Percentiles rank a stretch among this genome's conserved stretches.
Evolutionary conservation across 164 flowering plant genomes (phyloP).

Genomic region (Malania oleifera): DNA sequence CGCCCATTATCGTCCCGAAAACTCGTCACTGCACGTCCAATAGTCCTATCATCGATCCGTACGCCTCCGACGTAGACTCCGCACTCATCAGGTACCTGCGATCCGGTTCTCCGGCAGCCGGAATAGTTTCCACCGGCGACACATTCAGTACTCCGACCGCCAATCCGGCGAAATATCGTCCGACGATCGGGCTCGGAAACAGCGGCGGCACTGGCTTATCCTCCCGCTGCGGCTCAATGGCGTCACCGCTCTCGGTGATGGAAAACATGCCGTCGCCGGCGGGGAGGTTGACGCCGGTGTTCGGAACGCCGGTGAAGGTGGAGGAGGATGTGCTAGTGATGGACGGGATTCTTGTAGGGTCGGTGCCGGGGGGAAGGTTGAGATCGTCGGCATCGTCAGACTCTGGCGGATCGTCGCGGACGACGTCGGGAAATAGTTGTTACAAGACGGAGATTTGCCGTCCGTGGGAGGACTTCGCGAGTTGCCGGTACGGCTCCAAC

Average conservation of each 20-base stretch:
- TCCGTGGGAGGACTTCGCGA: constrained; percentile 24
- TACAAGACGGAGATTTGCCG: constrained; percentile 30
- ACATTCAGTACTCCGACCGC: neutral
- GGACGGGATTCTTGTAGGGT: constrained; percentile 45
- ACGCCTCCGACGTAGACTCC: neutral
- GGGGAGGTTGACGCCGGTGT: neutral
- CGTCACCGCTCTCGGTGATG: constrained; percentile 4
- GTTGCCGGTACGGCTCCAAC: constrained; percentile 27
- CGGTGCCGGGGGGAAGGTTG: constrained; percentile 8
- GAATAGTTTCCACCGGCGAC: neutral
- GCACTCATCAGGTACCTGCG: constrained; percentile 3
- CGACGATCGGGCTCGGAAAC: neutral
- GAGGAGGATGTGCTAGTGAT: constrained; percentile 59
- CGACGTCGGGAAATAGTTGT: constrained; percentile 4
- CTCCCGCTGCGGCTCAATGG: neutral
- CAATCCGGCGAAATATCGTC: neutral
- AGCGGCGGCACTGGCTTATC: neutral
- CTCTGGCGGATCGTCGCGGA: constrained; percentile 5
- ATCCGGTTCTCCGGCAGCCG: neutral
- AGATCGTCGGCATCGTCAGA: constrained; percentile 13
- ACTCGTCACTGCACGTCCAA: neutral
- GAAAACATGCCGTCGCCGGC: neutral
- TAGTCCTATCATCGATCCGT: constrained; percentile 3
- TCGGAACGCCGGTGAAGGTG: constrained; percentile 12
- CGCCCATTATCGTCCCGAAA: neutral